Percentiles rank a stretch among this genome's conserved stretches.
phyloP scores from a whole-genome alignment of 2,329 filamentous ascomycete species.

The Botrytis tulipae region DNA sequence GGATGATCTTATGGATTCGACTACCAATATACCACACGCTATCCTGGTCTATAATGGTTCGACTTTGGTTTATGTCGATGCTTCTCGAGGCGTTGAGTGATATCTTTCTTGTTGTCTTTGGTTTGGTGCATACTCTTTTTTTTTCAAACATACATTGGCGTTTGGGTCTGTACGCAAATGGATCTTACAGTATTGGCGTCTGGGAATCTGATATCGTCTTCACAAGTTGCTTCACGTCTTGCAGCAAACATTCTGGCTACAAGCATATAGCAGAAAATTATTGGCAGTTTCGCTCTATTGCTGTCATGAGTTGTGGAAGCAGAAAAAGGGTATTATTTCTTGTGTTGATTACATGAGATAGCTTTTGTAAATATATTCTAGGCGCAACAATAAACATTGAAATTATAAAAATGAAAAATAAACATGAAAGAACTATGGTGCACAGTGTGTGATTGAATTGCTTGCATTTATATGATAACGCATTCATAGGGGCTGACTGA shows the following conservation, averaged over 20 bases:
- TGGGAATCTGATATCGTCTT: constrained; percentile 7
- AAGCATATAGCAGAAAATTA: constrained; percentile 17
- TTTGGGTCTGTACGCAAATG: constrained; percentile 21
- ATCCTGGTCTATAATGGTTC: constrained; percentile 15
- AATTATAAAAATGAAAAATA: constrained; percentile 11
- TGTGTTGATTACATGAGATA: constrained; percentile 15
- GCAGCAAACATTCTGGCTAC: constrained; percentile 20
- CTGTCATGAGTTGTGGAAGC: constrained; percentile 18
- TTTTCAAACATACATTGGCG: constrained; percentile 17
- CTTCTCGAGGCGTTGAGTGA: constrained; percentile 16
- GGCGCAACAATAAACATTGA: constrained; percentile 8
- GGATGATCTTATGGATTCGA: constrained; percentile 28
- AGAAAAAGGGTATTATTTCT: constrained; percentile 13
- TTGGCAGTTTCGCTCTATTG: constrained; percentile 18
- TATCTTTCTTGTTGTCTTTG: constrained; percentile 14
- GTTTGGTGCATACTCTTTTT: constrained; percentile 19
- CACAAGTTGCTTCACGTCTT: constrained; percentile 12
- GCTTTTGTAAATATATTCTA: constrained; percentile 19
- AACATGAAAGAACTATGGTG: not conserved
- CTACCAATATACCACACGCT: constrained; percentile 17
- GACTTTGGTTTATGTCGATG: constrained; percentile 21
- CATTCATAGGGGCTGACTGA: not conserved
- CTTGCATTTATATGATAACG: not conserved
- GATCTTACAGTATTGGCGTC: constrained; percentile 20
- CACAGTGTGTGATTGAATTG: not conserved